Percentiles rank a stretch among this genome's conserved stretches.
These are phyloP conservation scores for Colletotrichum sp. DNA, from an alignment of 2,329 filamentous ascomycete genomes.

Conservation along the genomic window DNA sequence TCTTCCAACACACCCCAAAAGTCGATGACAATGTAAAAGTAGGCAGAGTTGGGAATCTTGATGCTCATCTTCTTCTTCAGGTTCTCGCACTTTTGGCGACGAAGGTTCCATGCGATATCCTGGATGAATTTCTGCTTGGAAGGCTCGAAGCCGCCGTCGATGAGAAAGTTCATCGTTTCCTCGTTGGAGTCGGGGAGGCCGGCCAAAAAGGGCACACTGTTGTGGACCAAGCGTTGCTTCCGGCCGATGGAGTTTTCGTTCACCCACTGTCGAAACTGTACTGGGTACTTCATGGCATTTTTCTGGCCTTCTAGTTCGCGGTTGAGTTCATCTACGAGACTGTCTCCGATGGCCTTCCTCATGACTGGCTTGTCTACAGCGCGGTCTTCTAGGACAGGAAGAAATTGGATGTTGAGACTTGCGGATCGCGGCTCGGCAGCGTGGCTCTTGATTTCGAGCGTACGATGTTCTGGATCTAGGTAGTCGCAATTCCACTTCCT, in stretches of 20 bases:
- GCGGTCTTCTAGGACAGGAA: slow-evolving; percentile 70
- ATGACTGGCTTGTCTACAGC: slow-evolving; percentile 51
- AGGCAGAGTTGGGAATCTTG: slow-evolving; percentile 64
- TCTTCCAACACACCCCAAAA: slow-evolving; percentile 65
- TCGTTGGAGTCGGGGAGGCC: slow-evolving; percentile 55
- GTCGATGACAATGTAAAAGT: slow-evolving; percentile 72
- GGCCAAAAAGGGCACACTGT: slow-evolving; percentile 47
- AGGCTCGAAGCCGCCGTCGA: slow-evolving; percentile 66
- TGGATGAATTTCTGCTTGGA: slow-evolving; percentile 52
- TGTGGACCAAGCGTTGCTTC: slow-evolving; percentile 42
- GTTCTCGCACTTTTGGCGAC: slow-evolving; percentile 56
- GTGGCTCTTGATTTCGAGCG: slow-evolving; percentile 66
- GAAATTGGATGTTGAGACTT: slow-evolving; percentile 69
- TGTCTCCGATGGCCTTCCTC: slow-evolving; percentile 49
- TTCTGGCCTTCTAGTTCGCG: slow-evolving; percentile 58
- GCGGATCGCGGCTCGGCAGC: slow-evolving; percentile 55
- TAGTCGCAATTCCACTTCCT: slow-evolving; percentile 67
- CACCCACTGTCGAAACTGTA: slow-evolving; percentile 60
- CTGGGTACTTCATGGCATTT: slow-evolving; percentile 53
- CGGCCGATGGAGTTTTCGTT: slow-evolving; percentile 40
- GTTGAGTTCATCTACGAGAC: slow-evolving; percentile 56
- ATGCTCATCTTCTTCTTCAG: slow-evolving; percentile 65
- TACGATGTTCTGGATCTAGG: slow-evolving; percentile 56
- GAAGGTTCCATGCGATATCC: slow-evolving; percentile 49
- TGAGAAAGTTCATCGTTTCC: slow-evolving; percentile 58